phyloP scores from a whole-genome alignment of 1,284 basidiomycete species.

The Limonomyces culmigenus region DNA sequence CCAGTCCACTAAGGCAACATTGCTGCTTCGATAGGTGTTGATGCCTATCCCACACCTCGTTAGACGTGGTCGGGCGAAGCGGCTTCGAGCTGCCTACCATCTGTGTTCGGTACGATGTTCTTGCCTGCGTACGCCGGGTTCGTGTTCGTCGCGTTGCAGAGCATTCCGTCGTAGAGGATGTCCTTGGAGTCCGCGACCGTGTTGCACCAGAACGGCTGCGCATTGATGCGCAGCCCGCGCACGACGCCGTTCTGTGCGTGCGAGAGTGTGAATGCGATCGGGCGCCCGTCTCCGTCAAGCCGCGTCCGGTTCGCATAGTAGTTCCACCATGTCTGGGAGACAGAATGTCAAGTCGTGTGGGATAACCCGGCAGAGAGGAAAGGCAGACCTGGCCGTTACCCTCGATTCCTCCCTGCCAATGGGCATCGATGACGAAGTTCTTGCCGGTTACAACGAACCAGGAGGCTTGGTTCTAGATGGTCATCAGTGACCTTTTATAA shows the following conservation, averaged over 20 bases:
- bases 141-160: constrained; percentile 43
- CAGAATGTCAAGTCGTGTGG: neutral
- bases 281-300: constrained; percentile 41
- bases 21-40: constrained; percentile 40
- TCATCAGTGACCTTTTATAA: too few relatives aligned
- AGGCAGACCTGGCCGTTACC: constrained; percentile 37
- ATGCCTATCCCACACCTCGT: too few relatives aligned
- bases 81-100: too few relatives aligned
- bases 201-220: constrained; percentile 53
- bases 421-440: constrained; percentile 42
- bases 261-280: constrained; percentile 40
- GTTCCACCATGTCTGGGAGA: constrained; percentile 27
- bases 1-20: constrained; percentile 34
- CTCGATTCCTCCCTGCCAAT: constrained; percentile 41
- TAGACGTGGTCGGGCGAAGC: too few relatives aligned
- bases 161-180: constrained; percentile 43
- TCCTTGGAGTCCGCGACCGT: constrained; percentile 34
- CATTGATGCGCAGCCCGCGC: constrained; percentile 33
- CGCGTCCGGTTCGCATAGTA: constrained; percentile 25
- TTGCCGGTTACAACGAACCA: constrained; percentile 47
- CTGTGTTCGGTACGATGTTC: constrained; percentile 25
- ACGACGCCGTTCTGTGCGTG: constrained; percentile 29
- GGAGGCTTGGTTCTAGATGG: constrained; percentile 36
- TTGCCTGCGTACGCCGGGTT: constrained; percentile 30
- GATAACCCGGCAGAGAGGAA: neutral